phyloP scores from a whole-genome alignment of 139 green algal species.

The Asterochloris sp. region DNA sequence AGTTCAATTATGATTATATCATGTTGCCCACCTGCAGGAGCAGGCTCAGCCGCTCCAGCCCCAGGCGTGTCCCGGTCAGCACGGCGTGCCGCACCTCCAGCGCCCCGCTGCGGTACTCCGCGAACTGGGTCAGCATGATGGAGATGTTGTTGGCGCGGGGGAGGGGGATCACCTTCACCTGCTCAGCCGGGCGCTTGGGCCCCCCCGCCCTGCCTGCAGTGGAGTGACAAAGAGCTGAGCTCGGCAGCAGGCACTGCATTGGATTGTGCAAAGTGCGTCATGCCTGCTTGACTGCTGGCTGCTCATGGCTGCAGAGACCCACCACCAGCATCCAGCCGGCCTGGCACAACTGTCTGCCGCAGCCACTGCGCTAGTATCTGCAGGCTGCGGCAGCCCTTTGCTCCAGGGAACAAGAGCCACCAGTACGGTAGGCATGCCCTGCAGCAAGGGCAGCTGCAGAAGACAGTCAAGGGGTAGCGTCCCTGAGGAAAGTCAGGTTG shows the following conservation, averaged over 20 bases:
- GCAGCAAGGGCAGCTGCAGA: too few species aligned
- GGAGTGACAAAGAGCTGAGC: neutral
- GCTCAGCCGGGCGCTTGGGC: slow-evolving; percentile 6
- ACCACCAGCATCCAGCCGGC: too few species aligned
- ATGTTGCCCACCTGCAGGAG: slow-evolving; percentile 37
- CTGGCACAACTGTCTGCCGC: too few species aligned
- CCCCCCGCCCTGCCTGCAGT: neutral
- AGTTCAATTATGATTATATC: neutral
- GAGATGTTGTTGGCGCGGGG: slow-evolving; percentile 66
- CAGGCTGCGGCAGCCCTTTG: too few species aligned
- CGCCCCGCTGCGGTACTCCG: slow-evolving; percentile 2
- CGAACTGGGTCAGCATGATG: slow-evolving; percentile 75
- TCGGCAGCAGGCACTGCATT: neutral
- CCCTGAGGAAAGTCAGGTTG: too few species aligned
- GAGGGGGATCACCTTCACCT: slow-evolving; percentile 48
- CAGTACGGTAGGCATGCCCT: too few species aligned
- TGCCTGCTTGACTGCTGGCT: too few species aligned
- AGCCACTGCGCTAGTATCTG: too few species aligned
- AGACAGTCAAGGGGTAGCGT: too few species aligned
- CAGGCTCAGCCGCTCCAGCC: slow-evolving; percentile 42
- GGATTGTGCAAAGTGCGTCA: neutral
- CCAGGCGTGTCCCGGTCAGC: slow-evolving; percentile 34
- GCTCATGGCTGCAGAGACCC: too few species aligned
- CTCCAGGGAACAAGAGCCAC: too few species aligned
- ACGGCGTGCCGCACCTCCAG: slow-evolving; percentile 26